phyloP scores from a whole-genome alignment of 2,329 filamentous ascomycete species.

The Metarhizium anisopliae region DNA sequence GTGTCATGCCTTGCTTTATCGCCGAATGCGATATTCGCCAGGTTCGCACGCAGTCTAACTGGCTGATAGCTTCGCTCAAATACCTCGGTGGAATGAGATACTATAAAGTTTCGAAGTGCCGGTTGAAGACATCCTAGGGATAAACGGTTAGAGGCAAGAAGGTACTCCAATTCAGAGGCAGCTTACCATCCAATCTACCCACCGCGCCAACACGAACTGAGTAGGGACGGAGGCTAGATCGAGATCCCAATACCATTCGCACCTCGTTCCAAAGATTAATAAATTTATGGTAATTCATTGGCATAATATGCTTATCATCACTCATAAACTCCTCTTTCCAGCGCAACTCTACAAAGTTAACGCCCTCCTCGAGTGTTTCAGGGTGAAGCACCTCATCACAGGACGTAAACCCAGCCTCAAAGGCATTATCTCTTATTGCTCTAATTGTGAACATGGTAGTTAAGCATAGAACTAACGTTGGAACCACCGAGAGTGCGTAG shows the following conservation, averaged over 20 bases:
- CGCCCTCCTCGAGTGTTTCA: constrained; percentile 1
- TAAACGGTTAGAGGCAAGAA: background rate
- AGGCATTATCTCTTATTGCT: constrained; percentile 4
- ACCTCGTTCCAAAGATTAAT: constrained; percentile 2
- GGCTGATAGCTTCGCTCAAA: constrained; percentile 2
- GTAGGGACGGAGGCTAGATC: constrained; percentile 1
- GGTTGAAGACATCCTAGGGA: constrained; percentile 2
- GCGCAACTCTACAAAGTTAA: background rate
- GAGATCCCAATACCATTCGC: background rate
- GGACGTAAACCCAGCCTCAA: constrained; percentile 5
- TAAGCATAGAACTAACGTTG: constrained; percentile 2
- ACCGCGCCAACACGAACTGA: constrained; percentile 1
- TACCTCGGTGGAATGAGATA: constrained; percentile 3
- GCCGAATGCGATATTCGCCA: constrained; percentile 2
- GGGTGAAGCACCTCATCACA: constrained; percentile 4
- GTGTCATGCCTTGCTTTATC: background rate
- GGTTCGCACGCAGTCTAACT: background rate
- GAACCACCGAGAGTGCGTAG: background rate
- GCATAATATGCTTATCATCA: constrained; percentile 3
- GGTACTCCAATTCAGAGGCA: background rate
- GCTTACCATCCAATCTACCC: constrained; percentile 1
- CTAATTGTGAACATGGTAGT: constrained; percentile 1
- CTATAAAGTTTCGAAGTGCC: constrained; percentile 2
- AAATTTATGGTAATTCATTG: constrained; percentile 3
- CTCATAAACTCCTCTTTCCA: background rate